A percentile compares a stretch with the other conserved stretches of the same genome.
phyloP scores from a whole-genome alignment of 179 eudicot species.

The Heliamphora pulchella region DNA sequence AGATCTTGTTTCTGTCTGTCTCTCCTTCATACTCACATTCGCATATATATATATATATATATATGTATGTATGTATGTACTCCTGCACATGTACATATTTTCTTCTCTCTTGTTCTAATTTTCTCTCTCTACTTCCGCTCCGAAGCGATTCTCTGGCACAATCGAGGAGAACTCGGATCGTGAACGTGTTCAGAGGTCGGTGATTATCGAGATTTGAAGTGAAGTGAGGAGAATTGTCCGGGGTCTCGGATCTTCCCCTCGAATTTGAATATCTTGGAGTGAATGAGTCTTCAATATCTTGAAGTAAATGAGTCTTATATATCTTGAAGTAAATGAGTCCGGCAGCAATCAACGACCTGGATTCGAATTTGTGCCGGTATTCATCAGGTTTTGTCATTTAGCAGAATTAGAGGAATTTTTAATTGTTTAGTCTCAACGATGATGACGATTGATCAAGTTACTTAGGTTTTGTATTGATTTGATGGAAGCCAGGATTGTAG shows the following conservation, averaged over 20 bases:
- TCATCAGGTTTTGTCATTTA: not conserved
- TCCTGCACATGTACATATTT: not conserved
- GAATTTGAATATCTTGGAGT: not conserved
- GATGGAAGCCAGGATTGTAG: conserved; percentile 9
- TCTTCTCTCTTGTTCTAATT: not conserved
- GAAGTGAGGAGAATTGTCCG: not conserved
- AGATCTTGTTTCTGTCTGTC: not conserved
- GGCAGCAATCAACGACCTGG: not conserved
- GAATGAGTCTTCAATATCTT: not conserved
- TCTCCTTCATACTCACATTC: not conserved
- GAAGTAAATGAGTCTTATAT: not conserved
- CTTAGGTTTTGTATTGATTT: conserved; percentile 7
- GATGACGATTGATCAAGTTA: conserved; percentile 9
- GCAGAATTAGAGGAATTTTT: not conserved
- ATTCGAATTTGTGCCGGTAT: not conserved
- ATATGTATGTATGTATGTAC: not conserved
- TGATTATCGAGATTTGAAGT: not conserved
- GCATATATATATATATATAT: not conserved
- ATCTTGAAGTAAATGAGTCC: not conserved
- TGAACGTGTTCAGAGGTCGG: not conserved
- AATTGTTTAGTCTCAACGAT: not conserved
- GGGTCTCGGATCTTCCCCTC: not conserved
- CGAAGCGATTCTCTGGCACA: not conserved
- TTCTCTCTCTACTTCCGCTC: not conserved
- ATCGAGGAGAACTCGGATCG: conserved; percentile 4